Conservation (phyloP, 1,139 yeast species). For the Yamadazyma taylorii region DNA sequence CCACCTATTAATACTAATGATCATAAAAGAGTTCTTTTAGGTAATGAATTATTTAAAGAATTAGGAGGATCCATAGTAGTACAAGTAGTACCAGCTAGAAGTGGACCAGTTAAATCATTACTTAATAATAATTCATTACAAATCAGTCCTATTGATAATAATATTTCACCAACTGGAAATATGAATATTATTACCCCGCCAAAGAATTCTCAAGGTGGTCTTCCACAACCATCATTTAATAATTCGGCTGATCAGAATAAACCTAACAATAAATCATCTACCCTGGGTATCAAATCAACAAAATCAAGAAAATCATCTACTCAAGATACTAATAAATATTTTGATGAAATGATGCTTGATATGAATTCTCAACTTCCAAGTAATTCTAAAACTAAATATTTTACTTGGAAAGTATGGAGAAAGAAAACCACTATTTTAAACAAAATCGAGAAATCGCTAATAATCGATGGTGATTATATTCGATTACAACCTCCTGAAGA, state of each 20-base stretch:
- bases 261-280: no score
- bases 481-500: conserved; percentile 82
- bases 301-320: background rate
- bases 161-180: conserved; percentile 13
- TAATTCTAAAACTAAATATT: conserved; percentile 40
- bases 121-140: conserved; percentile 7
- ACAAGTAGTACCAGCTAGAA: conserved; percentile 22
- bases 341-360: conserved; percentile 39
- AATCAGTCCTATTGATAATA: conserved; percentile 11
- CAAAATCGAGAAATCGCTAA: conserved; percentile 78
- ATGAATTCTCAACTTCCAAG: conserved; percentile 35
- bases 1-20: conserved; percentile 5
- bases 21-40: conserved; percentile 14
- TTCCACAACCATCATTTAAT: background rate
- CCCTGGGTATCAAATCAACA: background rate
- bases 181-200: conserved; percentile 15
- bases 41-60: conserved; percentile 23
- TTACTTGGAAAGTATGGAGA: conserved; percentile 79
- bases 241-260: no score
- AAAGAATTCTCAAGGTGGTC: background rate
- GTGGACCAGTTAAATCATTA: conserved; percentile 9
- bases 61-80: conserved; percentile 22
- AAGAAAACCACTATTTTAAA: conserved; percentile 82
- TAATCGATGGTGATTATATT: conserved; percentile 91
- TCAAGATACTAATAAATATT: conserved; percentile 24